These are phyloP conservation scores for Citrus unshiu DNA, from an alignment of 345 rosid species.

Conservation along the genomic window DNA sequence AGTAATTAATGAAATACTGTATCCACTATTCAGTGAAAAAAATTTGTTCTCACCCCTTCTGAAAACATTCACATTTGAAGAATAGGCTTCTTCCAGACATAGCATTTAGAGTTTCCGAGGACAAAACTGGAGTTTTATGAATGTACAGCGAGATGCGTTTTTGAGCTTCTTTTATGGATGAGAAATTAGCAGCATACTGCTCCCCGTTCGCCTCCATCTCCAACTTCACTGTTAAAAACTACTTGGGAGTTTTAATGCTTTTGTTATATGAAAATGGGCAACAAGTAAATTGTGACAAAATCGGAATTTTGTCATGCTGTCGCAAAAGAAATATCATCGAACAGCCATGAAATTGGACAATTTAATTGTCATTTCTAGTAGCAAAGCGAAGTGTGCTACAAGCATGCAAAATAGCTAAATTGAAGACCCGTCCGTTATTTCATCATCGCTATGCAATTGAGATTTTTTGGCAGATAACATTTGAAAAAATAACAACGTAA, in stretches of 20 bases:
- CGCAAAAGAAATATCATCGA: not conserved
- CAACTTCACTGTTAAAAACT: not conserved
- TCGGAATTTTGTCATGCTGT: not conserved
- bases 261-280: not conserved
- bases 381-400: not conserved
- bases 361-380: not conserved
- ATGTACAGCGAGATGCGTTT: slow-evolving; percentile 52
- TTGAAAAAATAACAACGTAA: not conserved
- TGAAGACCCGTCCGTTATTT: not conserved
- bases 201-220: slow-evolving; percentile 43
- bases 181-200: slow-evolving; percentile 78
- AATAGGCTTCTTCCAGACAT: slow-evolving; percentile 61
- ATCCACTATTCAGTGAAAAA: slow-evolving; percentile 1
- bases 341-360: not conserved
- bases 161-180: slow-evolving; percentile 70
- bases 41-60: slow-evolving; percentile 66
- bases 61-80: slow-evolving; percentile 88
- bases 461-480: not conserved
- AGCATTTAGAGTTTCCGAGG: slow-evolving; percentile 62
- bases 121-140: slow-evolving; percentile 68
- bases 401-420: not conserved
- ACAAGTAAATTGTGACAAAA: not conserved
- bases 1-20: not conserved
- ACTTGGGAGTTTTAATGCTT: not conserved
- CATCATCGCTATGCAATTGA: not conserved